Percentiles rank a stretch among this genome's conserved stretches.
These are phyloP conservation scores for Yamadazyma phyllophila DNA, from an alignment of 805 yeast species.

Conservation along the genomic window DNA sequence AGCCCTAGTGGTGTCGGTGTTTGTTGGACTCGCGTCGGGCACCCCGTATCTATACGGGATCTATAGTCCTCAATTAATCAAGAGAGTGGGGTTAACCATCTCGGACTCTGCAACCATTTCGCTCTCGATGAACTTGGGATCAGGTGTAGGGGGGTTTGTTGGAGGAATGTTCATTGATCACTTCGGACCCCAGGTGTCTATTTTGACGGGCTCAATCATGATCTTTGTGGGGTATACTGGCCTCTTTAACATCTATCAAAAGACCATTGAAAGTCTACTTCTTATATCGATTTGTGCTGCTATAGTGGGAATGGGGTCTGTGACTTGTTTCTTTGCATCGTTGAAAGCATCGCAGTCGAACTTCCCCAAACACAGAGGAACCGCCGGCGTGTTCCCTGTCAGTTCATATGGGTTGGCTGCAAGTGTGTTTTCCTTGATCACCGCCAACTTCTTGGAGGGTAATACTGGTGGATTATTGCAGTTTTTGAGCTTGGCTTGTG, in stretches of 20 bases:
- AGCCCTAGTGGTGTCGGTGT: slow-evolving; percentile 30
- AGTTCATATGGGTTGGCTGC: slow-evolving; percentile 73
- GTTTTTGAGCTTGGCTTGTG: slow-evolving; percentile 57
- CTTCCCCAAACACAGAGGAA: slow-evolving; percentile 68
- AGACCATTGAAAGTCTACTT: slow-evolving; percentile 35
- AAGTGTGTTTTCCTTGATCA: slow-evolving; percentile 55
- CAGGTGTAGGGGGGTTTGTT: slow-evolving; percentile 65
- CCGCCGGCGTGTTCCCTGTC: slow-evolving; percentile 68
- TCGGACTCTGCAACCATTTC: slow-evolving; percentile 65
- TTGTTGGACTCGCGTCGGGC: slow-evolving; percentile 68
- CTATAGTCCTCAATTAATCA: slow-evolving; percentile 71
- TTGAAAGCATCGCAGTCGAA: slow-evolving; percentile 58
- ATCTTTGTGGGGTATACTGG: slow-evolving; percentile 55
- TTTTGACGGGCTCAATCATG: slow-evolving; percentile 52
- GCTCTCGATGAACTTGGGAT: slow-evolving; percentile 59
- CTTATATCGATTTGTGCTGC: slow-evolving; percentile 49
- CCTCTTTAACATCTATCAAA: slow-evolving; percentile 46
- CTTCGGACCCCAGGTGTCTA: slow-evolving; percentile 54
- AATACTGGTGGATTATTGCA: slow-evolving; percentile 53
- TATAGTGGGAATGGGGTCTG: slow-evolving; percentile 62
- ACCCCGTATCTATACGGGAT: slow-evolving; percentile 74
- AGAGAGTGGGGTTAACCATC: slow-evolving; percentile 54
- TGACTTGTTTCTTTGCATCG: slow-evolving; percentile 57
- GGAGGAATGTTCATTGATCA: slow-evolving; percentile 69
- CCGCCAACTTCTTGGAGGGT: slow-evolving; percentile 51